Evolutionary conservation across 2,329 filamentous ascomycete genomes (phyloP), one percentile per base, ranked within the genome.

Genomic region (Aspergillus transmontanensis): DNA sequence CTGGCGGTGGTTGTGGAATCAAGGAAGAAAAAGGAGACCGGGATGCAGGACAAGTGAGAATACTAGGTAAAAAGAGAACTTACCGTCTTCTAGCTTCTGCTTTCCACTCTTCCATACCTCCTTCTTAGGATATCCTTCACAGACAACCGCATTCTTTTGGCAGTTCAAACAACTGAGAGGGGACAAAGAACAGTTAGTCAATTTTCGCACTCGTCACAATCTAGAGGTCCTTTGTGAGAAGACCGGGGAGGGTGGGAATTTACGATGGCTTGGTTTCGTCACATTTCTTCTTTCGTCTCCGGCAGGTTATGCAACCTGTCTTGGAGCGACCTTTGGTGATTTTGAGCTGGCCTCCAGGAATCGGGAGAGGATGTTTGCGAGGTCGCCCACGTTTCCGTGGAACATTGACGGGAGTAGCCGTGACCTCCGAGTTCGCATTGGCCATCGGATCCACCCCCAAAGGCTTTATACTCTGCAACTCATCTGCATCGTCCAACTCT

Each of bases 101-200:
- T 87, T 92, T 32, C 93, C 92, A 73, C 92, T 94, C 76, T 89
- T 92, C 93, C 93, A 97, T 58, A 93, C 86, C 63, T 92, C 90
- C 75, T 93, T 93, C 65, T 92, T 90, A 57, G 92, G 91, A 73
- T 96, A 97, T 14, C 93, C 93, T 78, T 96, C 93, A 74, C 93
- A 97, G 14, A 94, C 87, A 14, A 96, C 92, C 10, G 93, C 92
- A 75, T 96, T 97, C 83, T 96, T 97, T 79, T 95, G 90, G 73
- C 93, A 97, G 72, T 96, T 96, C 77, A 92, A 84, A 61, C 67
- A 76, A 41, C 74, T 76, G 62, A 14, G 32, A 19, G 16, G 21
- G 19, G 32, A n/a, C n/a, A 34, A 39, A 53, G 57, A 60, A 50
- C 41, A 39, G 32, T 41, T 41, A 55, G 32, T 55, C 32, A 55